Conservation (phyloP, 345 rosid species). For the Aquilaria malaccensis region DNA sequence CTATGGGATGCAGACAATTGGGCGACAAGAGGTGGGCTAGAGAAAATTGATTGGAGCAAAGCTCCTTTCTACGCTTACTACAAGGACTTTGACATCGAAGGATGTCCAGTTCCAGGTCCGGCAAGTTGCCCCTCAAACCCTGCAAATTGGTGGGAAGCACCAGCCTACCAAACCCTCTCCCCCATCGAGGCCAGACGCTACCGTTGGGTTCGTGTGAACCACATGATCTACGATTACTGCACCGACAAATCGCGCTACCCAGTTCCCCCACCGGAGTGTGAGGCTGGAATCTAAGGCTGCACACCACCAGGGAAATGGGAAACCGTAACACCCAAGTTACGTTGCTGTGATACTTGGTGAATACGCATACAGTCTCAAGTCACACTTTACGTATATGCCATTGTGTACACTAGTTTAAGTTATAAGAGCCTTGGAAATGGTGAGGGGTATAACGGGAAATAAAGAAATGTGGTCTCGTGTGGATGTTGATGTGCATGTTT, state of each 20-base stretch:
- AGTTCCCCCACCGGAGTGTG: conserved; percentile 71
- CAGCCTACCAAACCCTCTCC: conserved; percentile 47
- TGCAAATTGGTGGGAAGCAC: conserved; percentile 79
- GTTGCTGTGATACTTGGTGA: conserved; percentile 1
- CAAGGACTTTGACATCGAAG: conserved; percentile 87
- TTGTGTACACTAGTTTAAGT: conserved; percentile 2
- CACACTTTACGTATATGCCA: conserved; percentile 9
- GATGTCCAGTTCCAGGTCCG: conserved; percentile 82
- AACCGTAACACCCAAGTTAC: neutral
- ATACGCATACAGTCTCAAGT: conserved; percentile 5
- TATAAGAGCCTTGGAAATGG: conserved; percentile 10
- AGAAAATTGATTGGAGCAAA: conserved; percentile 85
- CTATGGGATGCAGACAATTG: conserved; percentile 97
- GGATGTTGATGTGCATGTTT: conserved; percentile 3
- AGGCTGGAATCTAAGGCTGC: conserved; percentile 43
- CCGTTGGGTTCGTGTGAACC: conserved; percentile 89
- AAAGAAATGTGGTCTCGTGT: conserved; percentile 3
- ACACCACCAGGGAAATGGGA: neutral
- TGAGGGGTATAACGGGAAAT: conserved; percentile 9
- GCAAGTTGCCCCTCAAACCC: conserved; percentile 50
- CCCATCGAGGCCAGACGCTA: conserved; percentile 70
- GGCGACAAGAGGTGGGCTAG: conserved; percentile 97
- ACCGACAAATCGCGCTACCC: conserved; percentile 72
- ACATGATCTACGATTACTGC: conserved; percentile 93
- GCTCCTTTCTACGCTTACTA: conserved; percentile 84